Evolutionary conservation across 441 rosid species (phyloP).

Genomic region (Lepidium campestre): DNA sequence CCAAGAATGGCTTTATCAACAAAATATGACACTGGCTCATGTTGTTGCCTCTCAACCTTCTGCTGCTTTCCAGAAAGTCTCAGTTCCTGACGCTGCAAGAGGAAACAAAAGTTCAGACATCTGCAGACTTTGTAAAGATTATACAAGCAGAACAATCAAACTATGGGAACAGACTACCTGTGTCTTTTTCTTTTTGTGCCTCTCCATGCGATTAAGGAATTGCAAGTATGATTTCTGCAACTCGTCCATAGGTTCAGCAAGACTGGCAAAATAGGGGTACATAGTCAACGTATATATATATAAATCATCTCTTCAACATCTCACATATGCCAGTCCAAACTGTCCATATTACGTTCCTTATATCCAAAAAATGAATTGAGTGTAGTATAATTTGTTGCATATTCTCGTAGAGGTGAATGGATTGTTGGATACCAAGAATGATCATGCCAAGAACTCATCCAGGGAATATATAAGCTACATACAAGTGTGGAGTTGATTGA

Average conservation of each 20-base stretch:
- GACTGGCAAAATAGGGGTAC: constrained; percentile 37
- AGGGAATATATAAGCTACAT: background rate
- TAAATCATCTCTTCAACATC: background rate
- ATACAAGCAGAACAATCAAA: constrained; percentile 20
- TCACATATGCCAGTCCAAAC: background rate
- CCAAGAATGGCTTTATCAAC: constrained; percentile 73
- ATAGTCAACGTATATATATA: background rate
- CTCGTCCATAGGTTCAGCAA: constrained; percentile 85
- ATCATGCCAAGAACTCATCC: background rate
- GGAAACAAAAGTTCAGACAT: constrained; percentile 20
- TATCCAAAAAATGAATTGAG: background rate
- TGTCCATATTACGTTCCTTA: background rate
- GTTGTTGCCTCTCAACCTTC: constrained; percentile 24
- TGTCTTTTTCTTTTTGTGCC: constrained; percentile 55
- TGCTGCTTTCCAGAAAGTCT: constrained; percentile 29
- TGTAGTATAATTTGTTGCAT: background rate
- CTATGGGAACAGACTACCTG: constrained; percentile 38
- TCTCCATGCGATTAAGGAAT: constrained; percentile 71
- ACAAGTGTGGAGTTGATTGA: background rate
- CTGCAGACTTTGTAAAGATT: background rate
- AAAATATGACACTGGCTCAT: constrained; percentile 45
- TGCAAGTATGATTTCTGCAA: constrained; percentile 77
- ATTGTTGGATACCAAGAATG: background rate
- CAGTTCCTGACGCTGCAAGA: constrained; percentile 40
- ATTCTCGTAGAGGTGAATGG: background rate